Base-by-base conservation (phyloP, 257 asterid species). In the Solanum gandarillasii region DNA sequence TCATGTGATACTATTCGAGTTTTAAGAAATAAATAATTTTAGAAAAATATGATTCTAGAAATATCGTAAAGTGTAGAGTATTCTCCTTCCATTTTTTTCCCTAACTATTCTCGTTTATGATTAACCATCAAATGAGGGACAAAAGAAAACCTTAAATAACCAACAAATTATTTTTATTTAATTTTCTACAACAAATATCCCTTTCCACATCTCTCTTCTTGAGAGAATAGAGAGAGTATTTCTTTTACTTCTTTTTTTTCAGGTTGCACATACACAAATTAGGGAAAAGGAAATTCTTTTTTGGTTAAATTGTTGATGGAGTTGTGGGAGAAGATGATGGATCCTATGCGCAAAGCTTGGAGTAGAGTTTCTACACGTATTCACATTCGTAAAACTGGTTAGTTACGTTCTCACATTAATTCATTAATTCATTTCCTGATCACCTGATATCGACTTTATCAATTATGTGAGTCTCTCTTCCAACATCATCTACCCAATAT, bases 291-390 rank as follows among this genome's bases (percentile, higher is more conserved):
- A 76, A 76, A 3, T 12, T 68, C 4, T 12, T 16, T 52, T 52
- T 52, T 52, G 23, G 62, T 41, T 11, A 43, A 13, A 41, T 25
- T 41, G 84, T 35, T 27, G 27, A 90, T 88, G 90, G 92, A 88
- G 74, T 91, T 89, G 87, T 91, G 91, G 94, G 88, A 86, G 72
- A 92, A 92, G 87, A 89, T 94, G 93, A 88, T 72, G 86, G 75
- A 72, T 46, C 94, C 96, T 6, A 75, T 95, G 88, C 91, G 87
- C 86, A 92, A 90, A 87, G 95, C 91, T 29, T 93, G 95, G 95
- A 36, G 58, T 89, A 94, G 90, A 88, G 87, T 92, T 55, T 93
- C 95, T 14, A 86, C 60, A 82, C 87, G 90, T 48, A 43, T 94
- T 36, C 87, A 88, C 34, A 87, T 87, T 52, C 91, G 74, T 65